Percentiles rank a stretch among this genome's conserved stretches.
Conservation (phyloP, 163 green algal species). For the Scenedesmus sp. region DNA sequence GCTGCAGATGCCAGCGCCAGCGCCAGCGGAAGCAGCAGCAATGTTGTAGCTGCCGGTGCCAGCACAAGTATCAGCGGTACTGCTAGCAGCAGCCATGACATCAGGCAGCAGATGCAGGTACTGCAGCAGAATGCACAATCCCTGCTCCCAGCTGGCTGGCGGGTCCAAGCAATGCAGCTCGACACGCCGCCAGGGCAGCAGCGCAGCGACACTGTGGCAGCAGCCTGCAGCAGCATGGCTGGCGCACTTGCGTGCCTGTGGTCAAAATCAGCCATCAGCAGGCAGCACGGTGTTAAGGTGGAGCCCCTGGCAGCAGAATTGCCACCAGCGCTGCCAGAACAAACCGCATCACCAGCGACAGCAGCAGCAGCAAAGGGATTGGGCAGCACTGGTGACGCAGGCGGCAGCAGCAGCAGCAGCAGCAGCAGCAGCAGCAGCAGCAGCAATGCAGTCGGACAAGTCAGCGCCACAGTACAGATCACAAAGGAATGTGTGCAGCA, state of each 20-base stretch:
- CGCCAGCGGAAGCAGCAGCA: neutral
- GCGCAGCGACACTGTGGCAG: neutral
- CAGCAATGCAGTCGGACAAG: neutral
- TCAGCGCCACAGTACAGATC: neutral
- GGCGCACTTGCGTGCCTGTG: neutral
- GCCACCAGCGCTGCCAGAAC: neutral
- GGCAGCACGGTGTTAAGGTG: neutral
- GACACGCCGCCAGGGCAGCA: neutral
- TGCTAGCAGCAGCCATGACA: neutral
- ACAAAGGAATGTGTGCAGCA: neutral
- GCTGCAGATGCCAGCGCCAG: neutral
- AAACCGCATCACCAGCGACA: neutral
- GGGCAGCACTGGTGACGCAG: neutral
- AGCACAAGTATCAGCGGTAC: neutral
- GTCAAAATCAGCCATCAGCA: neutral
- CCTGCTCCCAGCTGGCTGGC: neutral
- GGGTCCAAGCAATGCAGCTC: neutral
- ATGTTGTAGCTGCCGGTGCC: neutral
- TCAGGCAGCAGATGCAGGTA: neutral
- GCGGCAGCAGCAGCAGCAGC: neutral
- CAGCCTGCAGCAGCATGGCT: neutral
- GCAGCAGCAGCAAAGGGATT: neutral
- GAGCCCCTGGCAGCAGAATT: neutral
- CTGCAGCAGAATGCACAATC: neutral
- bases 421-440: no score